These are phyloP conservation scores for Venturia pyrina DNA, from an alignment of 2,329 filamentous ascomycete genomes.

Conservation along the genomic window DNA sequence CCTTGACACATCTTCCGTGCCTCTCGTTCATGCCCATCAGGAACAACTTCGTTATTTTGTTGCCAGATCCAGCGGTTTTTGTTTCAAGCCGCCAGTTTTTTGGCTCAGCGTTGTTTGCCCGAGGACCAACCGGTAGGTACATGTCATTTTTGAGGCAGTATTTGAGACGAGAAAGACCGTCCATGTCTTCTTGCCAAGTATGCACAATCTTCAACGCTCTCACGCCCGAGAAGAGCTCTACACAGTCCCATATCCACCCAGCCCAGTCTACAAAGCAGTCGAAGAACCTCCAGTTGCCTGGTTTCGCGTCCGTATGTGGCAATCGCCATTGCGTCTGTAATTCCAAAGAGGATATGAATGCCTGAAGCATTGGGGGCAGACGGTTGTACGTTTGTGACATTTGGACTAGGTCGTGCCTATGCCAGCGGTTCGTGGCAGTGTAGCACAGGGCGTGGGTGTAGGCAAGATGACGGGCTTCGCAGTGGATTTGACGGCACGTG, in stretches of 20 bases:
- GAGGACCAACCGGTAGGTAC: not conserved
- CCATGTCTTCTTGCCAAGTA: not conserved
- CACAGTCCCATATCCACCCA: not conserved
- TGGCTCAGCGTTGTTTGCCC: not conserved
- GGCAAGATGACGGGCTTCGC: not conserved
- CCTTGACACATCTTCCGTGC: not conserved
- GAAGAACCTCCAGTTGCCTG: not conserved
- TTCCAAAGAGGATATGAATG: not conserved
- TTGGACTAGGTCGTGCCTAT: not conserved
- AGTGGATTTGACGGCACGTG: not conserved
- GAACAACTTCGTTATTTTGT: not conserved
- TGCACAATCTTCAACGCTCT: not conserved
- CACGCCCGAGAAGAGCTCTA: not conserved
- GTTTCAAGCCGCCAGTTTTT: not conserved
- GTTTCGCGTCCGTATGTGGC: not conserved
- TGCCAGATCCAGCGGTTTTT: not conserved
- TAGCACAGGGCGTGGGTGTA: not conserved
- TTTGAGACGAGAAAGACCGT: not conserved
- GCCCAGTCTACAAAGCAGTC: not conserved
- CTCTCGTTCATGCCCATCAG: not conserved
- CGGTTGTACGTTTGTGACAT: not conserved
- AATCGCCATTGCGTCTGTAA: not conserved
- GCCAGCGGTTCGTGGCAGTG: constrained; percentile 6
- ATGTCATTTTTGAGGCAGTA: not conserved
- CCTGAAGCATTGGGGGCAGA: not conserved